Percentiles rank a stretch among this genome's conserved stretches.
Conservation (phyloP, 139 green algal genomes). For the Tetradesmus lagerheimii region DNA sequence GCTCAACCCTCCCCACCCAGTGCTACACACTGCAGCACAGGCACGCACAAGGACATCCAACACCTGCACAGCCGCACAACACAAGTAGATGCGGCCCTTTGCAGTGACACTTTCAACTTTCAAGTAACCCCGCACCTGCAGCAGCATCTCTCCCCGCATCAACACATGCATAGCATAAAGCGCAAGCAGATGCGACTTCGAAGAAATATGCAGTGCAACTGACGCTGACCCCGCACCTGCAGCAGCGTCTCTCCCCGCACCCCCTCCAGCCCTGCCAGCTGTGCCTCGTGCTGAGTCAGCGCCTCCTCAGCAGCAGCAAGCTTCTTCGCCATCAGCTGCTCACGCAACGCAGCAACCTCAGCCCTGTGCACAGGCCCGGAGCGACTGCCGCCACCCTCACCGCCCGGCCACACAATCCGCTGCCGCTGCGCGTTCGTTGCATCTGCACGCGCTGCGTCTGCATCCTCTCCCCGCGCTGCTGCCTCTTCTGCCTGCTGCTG, state of each 20-base stretch:
- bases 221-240: not conserved
- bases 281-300: not conserved
- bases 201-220: no score
- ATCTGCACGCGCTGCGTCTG: not conserved
- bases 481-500: constrained; percentile 23
- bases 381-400: not conserved
- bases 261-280: not conserved
- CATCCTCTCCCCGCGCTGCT: not conserved
- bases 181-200: no score
- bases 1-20: no score
- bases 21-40: no score
- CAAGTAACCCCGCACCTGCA: no score
- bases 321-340: constrained; percentile 40
- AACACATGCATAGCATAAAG: no score
- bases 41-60: no score
- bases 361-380: not conserved
- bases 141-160: no score
- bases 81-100: no score
- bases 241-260: not conserved
- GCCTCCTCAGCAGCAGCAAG: constrained; percentile 19
- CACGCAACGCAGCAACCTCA: constrained; percentile 28
- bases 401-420: constrained; percentile 24
- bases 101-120: no score
- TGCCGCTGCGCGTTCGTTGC: constrained; percentile 2
- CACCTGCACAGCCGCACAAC: no score